Percentiles rank a stretch among this genome's conserved stretches.
Evolutionary conservation across 306 rosid species (phyloP).

Genomic region (Vigna mungo): DNA sequence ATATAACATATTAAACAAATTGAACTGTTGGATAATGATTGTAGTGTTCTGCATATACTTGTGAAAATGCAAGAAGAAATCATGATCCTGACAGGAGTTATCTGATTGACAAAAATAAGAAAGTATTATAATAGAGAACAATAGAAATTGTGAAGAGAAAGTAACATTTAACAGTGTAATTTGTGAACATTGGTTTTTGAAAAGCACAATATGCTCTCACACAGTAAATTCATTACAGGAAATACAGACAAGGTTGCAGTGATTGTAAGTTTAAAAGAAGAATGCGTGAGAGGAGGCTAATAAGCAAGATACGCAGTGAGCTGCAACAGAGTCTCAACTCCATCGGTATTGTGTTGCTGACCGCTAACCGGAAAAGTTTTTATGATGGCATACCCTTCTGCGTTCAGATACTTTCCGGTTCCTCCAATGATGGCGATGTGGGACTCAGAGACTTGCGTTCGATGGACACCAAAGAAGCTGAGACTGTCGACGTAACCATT

Average conservation of each 20-base stretch:
- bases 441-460: slow-evolving; percentile 70
- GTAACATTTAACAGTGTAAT: too few species aligned
- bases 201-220: neutral
- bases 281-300: slow-evolving; percentile 17
- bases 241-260: neutral
- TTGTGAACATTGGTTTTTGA: neutral
- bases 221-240: neutral
- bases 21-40: too few species aligned
- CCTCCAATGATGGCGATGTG: slow-evolving; percentile 88
- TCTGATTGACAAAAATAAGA: too few species aligned
- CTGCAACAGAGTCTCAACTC: slow-evolving; percentile 67
- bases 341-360: slow-evolving; percentile 69
- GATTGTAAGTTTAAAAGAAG: too few species aligned
- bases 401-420: slow-evolving; percentile 76
- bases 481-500: slow-evolving; percentile 73
- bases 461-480: slow-evolving; percentile 80
- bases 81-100: too few species aligned
- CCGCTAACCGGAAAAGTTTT: slow-evolving; percentile 59
- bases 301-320: slow-evolving; percentile 64
- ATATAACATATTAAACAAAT: too few species aligned
- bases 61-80: too few species aligned
- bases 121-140: too few species aligned
- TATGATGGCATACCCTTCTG: slow-evolving; percentile 66
- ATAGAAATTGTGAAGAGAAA: too few species aligned
- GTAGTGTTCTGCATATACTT: too few species aligned